phyloP scores from a whole-genome alignment of 768 basidiomycete genomes.

The Mycena vulgaris region DNA sequence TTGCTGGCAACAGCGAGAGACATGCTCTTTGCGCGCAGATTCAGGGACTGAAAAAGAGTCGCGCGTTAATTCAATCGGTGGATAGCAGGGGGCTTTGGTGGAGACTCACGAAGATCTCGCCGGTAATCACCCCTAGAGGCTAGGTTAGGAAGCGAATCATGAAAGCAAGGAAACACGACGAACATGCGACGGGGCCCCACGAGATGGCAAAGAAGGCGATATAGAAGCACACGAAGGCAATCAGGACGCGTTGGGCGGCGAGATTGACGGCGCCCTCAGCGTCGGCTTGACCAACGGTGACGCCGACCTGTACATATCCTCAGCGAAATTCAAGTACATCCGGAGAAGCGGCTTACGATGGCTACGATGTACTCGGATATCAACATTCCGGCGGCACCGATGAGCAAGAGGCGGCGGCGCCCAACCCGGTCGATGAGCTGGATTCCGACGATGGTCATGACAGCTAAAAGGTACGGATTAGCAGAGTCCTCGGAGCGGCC shows the following conservation, averaged over 20 bases:
- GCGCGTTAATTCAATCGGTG: not conserved
- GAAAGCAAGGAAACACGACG: not conserved
- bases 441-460: slow-evolving; percentile 62
- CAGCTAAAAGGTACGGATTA: slow-evolving; percentile 67
- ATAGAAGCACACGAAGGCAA: slow-evolving; percentile 70
- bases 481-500: not conserved
- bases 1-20: slow-evolving; percentile 77
- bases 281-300: slow-evolving; percentile 47
- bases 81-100: not conserved
- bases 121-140: not conserved
- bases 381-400: slow-evolving; percentile 61
- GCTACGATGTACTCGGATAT: slow-evolving; percentile 82
- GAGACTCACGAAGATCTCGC: not conserved
- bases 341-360: slow-evolving; percentile 47
- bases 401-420: slow-evolving; percentile 72
- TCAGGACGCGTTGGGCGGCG: slow-evolving; percentile 41
- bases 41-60: slow-evolving; percentile 60
- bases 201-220: slow-evolving; percentile 68
- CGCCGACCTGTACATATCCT: slow-evolving; percentile 44
- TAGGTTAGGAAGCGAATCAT: not conserved
- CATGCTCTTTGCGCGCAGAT: slow-evolving; percentile 87
- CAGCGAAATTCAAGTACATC: not conserved
- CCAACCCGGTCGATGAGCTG: slow-evolving; percentile 77
- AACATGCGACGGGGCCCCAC: slow-evolving; percentile 73
- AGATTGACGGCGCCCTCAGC: slow-evolving; percentile 43